Base-by-base conservation (phyloP, 2,329 filamentous ascomycete species). In the Grosmannia penicillata region DNA sequence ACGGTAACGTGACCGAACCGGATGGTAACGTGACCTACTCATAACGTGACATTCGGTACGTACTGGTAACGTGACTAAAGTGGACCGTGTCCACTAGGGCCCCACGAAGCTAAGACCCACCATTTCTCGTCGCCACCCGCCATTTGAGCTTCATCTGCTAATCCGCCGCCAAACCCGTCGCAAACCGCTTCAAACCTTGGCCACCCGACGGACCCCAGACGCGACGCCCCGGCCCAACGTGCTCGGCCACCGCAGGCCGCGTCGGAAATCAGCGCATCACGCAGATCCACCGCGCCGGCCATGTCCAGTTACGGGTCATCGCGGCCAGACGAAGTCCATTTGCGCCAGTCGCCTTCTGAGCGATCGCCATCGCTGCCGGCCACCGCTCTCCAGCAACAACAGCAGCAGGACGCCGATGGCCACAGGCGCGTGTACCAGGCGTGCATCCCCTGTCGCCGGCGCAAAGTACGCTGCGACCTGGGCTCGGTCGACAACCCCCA, bases 401-500 rank as follows among this genome's bases (percentile, higher is more conserved):
- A 26, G 28, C 25, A 9, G 37, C 47, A 33, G 46, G 40, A 33
- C 33, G 36, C 37, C 45, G 37, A 43, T 34, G 39, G 43, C 43
- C 48, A 76, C 53, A 75, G 75, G 55, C 69, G 72, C 38, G 72
- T 75, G 46, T 76, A 76, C 46, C 72, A 76, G 50, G 72, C 72
- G 23, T 76, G 72, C 52, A 75, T 76, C 36, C 72, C 72, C 7
- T 76, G 72, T 45, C 69, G 72, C 15, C 66, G 70, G 4, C 65
- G 71, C 47, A 77, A 77, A 53, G 71, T 78, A 21, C 66, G 72
- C 42, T 76, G 70, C 56, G 72, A 76, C 47, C 59, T 78, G 7
- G 72, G 72, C 41, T 81, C 78, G 51, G 89, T 96, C 54, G 91
- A 96, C 61, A 89, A 91, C 51, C 91, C 91, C 19, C 78, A 87